Evolutionary conservation across 257 asterid genomes (phyloP).

Genomic region (Penstemon barbatus): DNA sequence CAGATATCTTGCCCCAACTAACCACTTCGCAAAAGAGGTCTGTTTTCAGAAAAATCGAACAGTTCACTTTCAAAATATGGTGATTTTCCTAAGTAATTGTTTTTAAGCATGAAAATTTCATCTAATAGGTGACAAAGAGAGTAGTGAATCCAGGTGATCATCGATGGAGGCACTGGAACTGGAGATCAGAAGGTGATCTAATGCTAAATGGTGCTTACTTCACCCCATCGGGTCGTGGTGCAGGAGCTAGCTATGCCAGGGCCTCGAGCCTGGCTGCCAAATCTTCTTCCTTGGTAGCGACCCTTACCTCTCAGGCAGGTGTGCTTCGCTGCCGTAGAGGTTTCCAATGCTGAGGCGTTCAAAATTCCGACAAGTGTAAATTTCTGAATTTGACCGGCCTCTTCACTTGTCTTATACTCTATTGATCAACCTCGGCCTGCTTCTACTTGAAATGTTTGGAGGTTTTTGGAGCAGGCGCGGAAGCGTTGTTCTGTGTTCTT

Average conservation of each 20-base stretch:
- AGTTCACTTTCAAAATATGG: neutral
- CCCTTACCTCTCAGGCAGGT: slow-evolving; percentile 48
- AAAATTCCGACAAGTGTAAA: too few relatives aligned
- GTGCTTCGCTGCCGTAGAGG: slow-evolving; percentile 46
- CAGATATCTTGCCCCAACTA: slow-evolving; percentile 48
- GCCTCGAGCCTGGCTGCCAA: slow-evolving; percentile 55
- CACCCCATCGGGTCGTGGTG: slow-evolving; percentile 39
- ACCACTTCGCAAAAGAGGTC: slow-evolving; percentile 51
- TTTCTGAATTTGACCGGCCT: too few relatives aligned
- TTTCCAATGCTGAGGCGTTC: slow-evolving; percentile 33
- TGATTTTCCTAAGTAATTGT: neutral
- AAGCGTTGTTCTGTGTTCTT: neutral
- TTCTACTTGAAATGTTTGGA: slow-evolving; percentile 32
- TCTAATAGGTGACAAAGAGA: slow-evolving; percentile 45
- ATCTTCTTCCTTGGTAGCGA: slow-evolving; percentile 37
- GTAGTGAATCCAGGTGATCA: slow-evolving; percentile 19
- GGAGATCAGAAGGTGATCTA: slow-evolving; percentile 63
- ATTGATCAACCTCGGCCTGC: slow-evolving; percentile 56
- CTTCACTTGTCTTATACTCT: neutral
- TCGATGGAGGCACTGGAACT: slow-evolving; percentile 49
- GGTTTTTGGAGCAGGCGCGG: slow-evolving; percentile 27
- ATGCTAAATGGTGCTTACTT: slow-evolving; percentile 53
- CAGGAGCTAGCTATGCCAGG: slow-evolving; percentile 38
- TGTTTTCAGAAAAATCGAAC: neutral
- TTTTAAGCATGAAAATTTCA: neutral